phyloP scores from a whole-genome alignment of 805 yeast species.

The Candida pini region DNA sequence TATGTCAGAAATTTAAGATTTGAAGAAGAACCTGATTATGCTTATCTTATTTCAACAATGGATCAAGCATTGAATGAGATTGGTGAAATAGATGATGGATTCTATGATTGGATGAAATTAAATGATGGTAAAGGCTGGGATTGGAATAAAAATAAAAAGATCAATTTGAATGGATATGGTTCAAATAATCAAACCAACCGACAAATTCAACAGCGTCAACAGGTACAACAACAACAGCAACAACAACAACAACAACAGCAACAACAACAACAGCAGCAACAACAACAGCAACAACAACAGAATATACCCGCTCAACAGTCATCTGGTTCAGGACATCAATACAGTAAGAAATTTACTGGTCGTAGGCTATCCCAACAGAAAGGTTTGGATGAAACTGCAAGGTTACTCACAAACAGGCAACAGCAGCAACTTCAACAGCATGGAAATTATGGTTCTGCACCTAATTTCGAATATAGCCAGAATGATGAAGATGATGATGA shows the following conservation, averaged over 20 bases:
- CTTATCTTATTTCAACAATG: slow-evolving; percentile 56
- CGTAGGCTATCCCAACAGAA: slow-evolving; percentile 21
- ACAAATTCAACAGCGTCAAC: slow-evolving; percentile 9
- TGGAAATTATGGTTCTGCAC: neutral
- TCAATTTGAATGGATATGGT: slow-evolving; percentile 79
- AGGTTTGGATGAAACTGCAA: slow-evolving; percentile 13
- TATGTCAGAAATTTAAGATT: slow-evolving; percentile 65
- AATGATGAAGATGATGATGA: slow-evolving; percentile 7
- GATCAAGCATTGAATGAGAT: slow-evolving; percentile 51
- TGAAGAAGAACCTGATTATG: slow-evolving; percentile 78
- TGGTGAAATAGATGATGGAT: slow-evolving; percentile 58
- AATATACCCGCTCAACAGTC: too few relatives aligned
- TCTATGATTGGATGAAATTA: slow-evolving; percentile 77
- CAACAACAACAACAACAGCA: slow-evolving; percentile 12
- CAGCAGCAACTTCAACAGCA: neutral
- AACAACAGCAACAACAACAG: slow-evolving; percentile 13
- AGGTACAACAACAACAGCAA: slow-evolving; percentile 7
- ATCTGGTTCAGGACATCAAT: too few relatives aligned
- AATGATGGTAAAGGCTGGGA: slow-evolving; percentile 84
- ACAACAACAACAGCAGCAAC: slow-evolving; percentile 7
- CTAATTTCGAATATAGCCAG: neutral
- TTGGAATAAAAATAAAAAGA: slow-evolving; percentile 65
- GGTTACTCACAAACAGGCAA: slow-evolving; percentile 6
- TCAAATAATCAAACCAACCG: slow-evolving; percentile 25
- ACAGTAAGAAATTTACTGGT: slow-evolving; percentile 11